Evolutionary conservation across 805 yeast genomes (phyloP).

Genomic region (Debaryomyces hansenii): DNA sequence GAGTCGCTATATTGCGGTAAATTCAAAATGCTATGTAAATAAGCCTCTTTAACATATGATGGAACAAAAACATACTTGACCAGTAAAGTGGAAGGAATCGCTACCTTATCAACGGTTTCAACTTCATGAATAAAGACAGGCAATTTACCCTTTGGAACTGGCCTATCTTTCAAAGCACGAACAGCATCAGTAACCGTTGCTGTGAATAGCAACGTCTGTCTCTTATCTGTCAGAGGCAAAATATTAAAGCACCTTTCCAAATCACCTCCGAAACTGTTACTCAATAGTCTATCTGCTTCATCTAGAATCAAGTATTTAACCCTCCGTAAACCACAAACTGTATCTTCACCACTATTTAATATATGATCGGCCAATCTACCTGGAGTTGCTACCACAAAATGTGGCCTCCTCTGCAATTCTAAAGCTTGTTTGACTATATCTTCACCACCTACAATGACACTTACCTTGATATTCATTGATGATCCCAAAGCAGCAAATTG

Average conservation of each 20-base stretch:
- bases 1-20: constrained; percentile 61
- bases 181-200: constrained; percentile 97
- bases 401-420: constrained; percentile 80
- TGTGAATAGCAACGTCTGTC: constrained; percentile 90
- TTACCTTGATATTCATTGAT: constrained; percentile 77
- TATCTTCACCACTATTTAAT: constrained; percentile 83
- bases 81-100: constrained; percentile 72
- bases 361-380: constrained; percentile 95
- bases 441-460: constrained; percentile 91
- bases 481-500: constrained; percentile 94
- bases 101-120: constrained; percentile 69
- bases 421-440: constrained; percentile 89
- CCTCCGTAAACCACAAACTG: constrained; percentile 73
- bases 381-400: constrained; percentile 95
- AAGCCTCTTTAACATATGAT: constrained; percentile 86
- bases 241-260: constrained; percentile 68
- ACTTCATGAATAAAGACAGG: constrained; percentile 73
- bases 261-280: constrained; percentile 80
- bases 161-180: constrained; percentile 67
- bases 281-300: constrained; percentile 92
- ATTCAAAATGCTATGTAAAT: constrained; percentile 66
- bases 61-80: constrained; percentile 77
- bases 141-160: constrained; percentile 53
- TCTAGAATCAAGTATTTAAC: constrained; percentile 84
- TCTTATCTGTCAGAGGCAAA: constrained; percentile 65